Conservation (phyloP, 208 protist species). For the Leishmania amazonensis region DNA sequence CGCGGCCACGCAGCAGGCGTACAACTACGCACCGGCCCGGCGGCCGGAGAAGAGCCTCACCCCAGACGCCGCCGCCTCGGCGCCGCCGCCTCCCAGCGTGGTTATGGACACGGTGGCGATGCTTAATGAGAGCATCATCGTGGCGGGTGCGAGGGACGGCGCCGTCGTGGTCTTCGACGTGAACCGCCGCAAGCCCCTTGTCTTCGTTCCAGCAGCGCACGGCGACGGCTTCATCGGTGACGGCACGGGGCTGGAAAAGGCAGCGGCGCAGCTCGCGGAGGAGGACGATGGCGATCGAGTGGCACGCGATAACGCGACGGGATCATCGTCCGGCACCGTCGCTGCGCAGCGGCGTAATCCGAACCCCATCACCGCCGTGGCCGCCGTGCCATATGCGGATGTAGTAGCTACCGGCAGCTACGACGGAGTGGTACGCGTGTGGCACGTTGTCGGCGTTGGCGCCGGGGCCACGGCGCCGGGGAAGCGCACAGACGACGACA, state of each 20-base stretch:
- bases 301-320: background rate
- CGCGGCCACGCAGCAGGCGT: conserved; percentile 83
- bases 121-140: conserved; percentile 77
- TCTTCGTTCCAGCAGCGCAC: conserved; percentile 67
- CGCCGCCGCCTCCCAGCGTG: conserved; percentile 25
- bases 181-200: conserved; percentile 70
- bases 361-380: conserved; percentile 88
- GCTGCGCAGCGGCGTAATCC: conserved; percentile 31
- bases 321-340: conserved; percentile 1
- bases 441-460: conserved; percentile 47
- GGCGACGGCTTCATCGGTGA: conserved; percentile 81
- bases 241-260: conserved; percentile 85
- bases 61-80: background rate
- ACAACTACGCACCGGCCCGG: conserved; percentile 38
- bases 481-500: conserved; percentile 13
- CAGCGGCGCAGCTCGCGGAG: conserved; percentile 33
- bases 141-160: conserved; percentile 73
- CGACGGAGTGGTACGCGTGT: conserved; percentile 87
- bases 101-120: conserved; percentile 80
- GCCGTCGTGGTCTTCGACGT: conserved; percentile 89
- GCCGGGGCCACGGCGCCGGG: conserved; percentile 20
- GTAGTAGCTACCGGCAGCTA: conserved; percentile 86
- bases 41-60: background rate
- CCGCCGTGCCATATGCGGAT: conserved; percentile 82
- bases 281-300: conserved; percentile 15